These are phyloP conservation scores for Candida mattraensis DNA, from an alignment of 805 yeast species.

Conservation along the genomic window DNA sequence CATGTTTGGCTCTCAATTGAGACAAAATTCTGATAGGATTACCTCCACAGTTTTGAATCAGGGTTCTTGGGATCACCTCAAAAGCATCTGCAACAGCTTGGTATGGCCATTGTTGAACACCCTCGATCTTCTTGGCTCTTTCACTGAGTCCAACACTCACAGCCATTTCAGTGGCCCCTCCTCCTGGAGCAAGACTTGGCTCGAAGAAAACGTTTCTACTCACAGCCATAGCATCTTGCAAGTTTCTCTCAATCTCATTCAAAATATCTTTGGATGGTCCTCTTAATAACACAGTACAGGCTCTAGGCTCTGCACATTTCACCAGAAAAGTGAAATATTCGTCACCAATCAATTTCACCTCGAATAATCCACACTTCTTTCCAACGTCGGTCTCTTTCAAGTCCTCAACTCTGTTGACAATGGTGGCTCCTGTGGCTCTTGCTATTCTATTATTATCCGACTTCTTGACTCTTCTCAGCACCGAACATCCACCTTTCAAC, in stretches of 20 bases:
- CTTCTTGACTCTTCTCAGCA: conserved; percentile 90
- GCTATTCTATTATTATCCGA: conserved; percentile 96
- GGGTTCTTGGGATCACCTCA: conserved; percentile 97
- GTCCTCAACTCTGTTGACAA: conserved; percentile 94
- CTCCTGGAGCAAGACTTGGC: conserved; percentile 96
- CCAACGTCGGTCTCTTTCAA: conserved; percentile 90
- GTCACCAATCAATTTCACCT: conserved; percentile 94
- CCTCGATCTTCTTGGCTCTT: conserved; percentile 88
- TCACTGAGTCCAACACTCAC: conserved; percentile 85
- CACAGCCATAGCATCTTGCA: conserved; percentile 98
- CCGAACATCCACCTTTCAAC: conserved; percentile 89
- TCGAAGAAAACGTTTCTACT: conserved; percentile 92
- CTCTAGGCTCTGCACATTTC: conserved; percentile 81
- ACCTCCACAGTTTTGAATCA: conserved; percentile 97
- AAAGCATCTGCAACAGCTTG: conserved; percentile 98
- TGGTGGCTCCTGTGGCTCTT: conserved; percentile 96
- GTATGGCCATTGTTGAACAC: conserved; percentile 97
- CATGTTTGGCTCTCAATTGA: conserved; percentile 93
- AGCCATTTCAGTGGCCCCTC: conserved; percentile 99
- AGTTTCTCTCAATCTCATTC: conserved; percentile 93
- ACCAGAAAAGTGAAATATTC: conserved; percentile 89
- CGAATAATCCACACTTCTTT: conserved; percentile 82
- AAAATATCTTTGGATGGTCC: conserved; percentile 97
- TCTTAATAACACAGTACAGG: conserved; percentile 89
- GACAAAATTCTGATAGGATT: conserved; percentile 88